A percentile compares a stretch with the other conserved stretches of the same genome.
Evolutionary conservation across 225 moss, liverwort and hornwort genomes (phyloP).

Genomic region (Sphagnum contortum): DNA sequence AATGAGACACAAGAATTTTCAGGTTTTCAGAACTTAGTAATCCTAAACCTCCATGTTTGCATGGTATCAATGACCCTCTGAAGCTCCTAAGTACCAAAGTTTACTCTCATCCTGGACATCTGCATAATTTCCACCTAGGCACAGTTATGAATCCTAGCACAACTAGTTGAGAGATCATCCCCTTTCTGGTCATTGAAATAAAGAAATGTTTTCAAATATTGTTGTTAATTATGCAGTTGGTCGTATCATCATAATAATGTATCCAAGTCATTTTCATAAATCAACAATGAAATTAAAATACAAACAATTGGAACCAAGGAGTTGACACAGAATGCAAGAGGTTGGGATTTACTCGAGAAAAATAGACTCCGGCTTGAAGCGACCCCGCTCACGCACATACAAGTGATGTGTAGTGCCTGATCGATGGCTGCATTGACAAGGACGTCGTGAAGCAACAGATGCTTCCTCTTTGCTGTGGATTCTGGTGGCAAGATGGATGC

Average conservation of each 20-base stretch:
- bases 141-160: neutral
- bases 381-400: conserved; percentile 90
- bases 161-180: too few species aligned
- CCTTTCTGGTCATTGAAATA: too few species aligned
- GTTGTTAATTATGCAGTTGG: too few species aligned
- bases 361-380: conserved; percentile 64
- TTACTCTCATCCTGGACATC: neutral
- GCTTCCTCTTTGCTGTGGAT: conserved; percentile 55
- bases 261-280: too few species aligned
- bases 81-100: neutral
- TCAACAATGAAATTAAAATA: too few species aligned
- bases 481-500: conserved; percentile 73
- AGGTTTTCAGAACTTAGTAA: neutral
- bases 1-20: neutral
- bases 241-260: too few species aligned
- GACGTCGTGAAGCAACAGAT: conserved; percentile 27
- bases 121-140: neutral
- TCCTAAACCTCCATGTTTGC: neutral
- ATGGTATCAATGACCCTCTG: neutral
- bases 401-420: conserved; percentile 59
- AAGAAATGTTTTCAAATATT: too few species aligned
- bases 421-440: conserved; percentile 58
- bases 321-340: too few species aligned
- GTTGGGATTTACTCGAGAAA: conserved; percentile 41
- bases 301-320: too few species aligned